phyloP scores from a whole-genome alignment of 768 basidiomycete species.

The Termitomyces sp. region DNA sequence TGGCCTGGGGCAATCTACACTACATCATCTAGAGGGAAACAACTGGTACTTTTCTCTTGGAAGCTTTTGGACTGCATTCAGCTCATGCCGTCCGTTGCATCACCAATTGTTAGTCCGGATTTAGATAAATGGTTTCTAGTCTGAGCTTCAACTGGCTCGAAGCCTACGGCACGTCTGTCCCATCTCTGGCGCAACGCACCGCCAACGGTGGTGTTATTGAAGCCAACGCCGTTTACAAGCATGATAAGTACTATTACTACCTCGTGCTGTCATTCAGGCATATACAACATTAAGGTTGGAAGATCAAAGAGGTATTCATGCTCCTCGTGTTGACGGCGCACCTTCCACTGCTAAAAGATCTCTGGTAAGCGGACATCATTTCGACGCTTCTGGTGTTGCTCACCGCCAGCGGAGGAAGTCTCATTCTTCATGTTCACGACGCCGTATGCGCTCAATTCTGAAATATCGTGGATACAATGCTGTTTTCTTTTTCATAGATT shows the following conservation, averaged over 20 bases:
- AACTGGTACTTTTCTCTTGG: no score
- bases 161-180: conserved; percentile 14
- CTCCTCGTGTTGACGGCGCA: no score
- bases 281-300: conserved; percentile 57
- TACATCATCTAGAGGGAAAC: conserved; percentile 15
- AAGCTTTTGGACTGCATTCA: conserved; percentile 36
- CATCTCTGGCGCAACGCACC: no score
- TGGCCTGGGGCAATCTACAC: conserved; percentile 7
- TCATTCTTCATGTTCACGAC: conserved; percentile 22
- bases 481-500: conserved; percentile 23
- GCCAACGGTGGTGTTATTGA: conserved; percentile 37
- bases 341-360: background rate
- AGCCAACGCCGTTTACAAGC: conserved; percentile 31
- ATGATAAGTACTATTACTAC: conserved; percentile 39
- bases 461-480: no score
- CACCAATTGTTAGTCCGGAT: background rate
- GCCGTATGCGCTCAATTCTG: background rate
- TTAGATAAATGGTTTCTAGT: conserved; percentile 7
- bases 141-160: conserved; percentile 33
- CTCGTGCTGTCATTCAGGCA: conserved; percentile 46
- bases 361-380: background rate
- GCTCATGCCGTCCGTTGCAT: conserved; percentile 6
- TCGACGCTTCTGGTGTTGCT: conserved; percentile 28
- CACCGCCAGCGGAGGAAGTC: conserved; percentile 45
- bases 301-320: conserved; percentile 32